These are phyloP conservation scores for Sorghum bicolor DNA, from an alignment of 176 grass and related monocot species.

Conservation along the genomic window DNA sequence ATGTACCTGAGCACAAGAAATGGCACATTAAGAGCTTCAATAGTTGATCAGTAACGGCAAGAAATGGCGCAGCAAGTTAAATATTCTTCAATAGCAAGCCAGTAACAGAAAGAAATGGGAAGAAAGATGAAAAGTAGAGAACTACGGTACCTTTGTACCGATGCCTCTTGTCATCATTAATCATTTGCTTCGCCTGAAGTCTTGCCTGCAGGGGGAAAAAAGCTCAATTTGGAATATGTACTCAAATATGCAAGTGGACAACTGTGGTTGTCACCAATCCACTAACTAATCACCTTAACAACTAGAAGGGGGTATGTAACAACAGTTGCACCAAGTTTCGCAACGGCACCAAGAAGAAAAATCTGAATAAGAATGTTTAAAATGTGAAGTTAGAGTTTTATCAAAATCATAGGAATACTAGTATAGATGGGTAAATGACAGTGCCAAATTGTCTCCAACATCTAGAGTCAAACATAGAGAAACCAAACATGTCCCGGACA, in stretches of 20 bases:
- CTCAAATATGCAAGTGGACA: background rate
- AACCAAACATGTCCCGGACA: background rate
- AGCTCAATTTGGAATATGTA: background rate
- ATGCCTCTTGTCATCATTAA: conserved; percentile 56
- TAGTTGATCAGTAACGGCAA: background rate
- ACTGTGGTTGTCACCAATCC: background rate
- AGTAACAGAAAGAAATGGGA: background rate
- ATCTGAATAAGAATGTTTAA: conserved; percentile 57
- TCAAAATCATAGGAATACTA: conserved; percentile 6
- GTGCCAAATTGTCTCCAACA: background rate
- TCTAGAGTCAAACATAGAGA: background rate
- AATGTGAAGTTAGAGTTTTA: conserved; percentile 11
- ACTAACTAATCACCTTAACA: conserved; percentile 64
- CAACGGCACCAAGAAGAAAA: conserved; percentile 94
- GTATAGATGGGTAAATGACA: conserved; percentile 2
- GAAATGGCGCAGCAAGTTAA: background rate
- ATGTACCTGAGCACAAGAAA: conserved; percentile 57
- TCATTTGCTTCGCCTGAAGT: conserved; percentile 70
- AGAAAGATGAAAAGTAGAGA: background rate
- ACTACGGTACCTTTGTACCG: conserved; percentile 66
- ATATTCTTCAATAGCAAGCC: background rate
- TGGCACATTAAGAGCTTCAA: background rate
- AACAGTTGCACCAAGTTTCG: conserved; percentile 87
- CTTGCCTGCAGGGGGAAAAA: conserved; percentile 56
- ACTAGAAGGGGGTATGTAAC: conserved; percentile 90